phyloP scores from a whole-genome alignment of 352 stramenopile species.

The Phytophthora capsici region DNA sequence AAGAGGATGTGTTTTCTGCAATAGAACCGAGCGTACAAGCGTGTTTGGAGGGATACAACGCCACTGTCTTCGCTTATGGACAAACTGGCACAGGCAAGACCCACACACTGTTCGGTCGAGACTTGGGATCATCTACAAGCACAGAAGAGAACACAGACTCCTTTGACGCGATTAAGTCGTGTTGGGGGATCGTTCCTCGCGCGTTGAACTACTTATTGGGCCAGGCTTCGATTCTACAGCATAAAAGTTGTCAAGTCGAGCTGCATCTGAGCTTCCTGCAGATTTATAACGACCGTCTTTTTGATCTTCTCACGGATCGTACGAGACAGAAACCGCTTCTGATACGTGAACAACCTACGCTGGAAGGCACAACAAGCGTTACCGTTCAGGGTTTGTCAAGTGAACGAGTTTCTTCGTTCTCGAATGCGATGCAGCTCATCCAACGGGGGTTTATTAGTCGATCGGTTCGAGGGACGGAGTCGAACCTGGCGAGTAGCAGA shows the following conservation, averaged over 20 bases:
- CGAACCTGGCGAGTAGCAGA: slow-evolving; percentile 88
- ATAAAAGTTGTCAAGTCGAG: slow-evolving; percentile 35
- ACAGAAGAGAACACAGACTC: slow-evolving; percentile 5
- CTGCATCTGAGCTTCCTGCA: slow-evolving; percentile 91
- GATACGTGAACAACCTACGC: slow-evolving; percentile 64
- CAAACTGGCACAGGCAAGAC: slow-evolving; percentile 93
- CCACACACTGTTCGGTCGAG: slow-evolving; percentile 90
- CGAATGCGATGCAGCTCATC: slow-evolving; percentile 64
- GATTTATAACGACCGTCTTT: slow-evolving; percentile 95
- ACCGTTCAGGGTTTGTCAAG: slow-evolving; percentile 67
- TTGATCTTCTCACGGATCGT: slow-evolving; percentile 87
- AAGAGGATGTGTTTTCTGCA: slow-evolving; percentile 82
- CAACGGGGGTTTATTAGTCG: slow-evolving; percentile 59
- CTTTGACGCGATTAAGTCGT: slow-evolving; percentile 19
- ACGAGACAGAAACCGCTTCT: slow-evolving; percentile 72
- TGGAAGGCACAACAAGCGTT: slow-evolving; percentile 62
- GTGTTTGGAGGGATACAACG: slow-evolving; percentile 86
- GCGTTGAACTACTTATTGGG: slow-evolving; percentile 76
- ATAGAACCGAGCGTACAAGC: slow-evolving; percentile 70
- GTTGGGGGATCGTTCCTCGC: slow-evolving; percentile 84
- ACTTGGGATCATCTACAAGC: slow-evolving; percentile 17
- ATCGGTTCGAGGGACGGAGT: slow-evolving; percentile 82
- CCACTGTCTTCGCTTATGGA: slow-evolving; percentile 93
- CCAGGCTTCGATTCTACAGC: slow-evolving; percentile 10
- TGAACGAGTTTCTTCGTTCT: slow-evolving; percentile 45